These are phyloP conservation scores for Arctostaphylos glauca DNA, from an alignment of 148 eudicot species.

Conservation along the genomic window DNA sequence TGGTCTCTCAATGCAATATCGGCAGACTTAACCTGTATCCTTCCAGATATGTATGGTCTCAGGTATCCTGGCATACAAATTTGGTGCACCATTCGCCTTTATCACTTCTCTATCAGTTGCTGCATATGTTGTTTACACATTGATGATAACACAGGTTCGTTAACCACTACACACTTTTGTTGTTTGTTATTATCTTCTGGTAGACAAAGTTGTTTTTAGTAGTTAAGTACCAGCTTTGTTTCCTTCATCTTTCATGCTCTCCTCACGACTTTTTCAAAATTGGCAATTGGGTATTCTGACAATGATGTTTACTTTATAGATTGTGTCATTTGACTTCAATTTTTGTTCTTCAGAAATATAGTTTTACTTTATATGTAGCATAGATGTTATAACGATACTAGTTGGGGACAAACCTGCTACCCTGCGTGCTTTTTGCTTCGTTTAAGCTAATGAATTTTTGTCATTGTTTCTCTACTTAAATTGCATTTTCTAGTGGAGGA, in stretches of 20 bases:
- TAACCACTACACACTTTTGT: slow-evolving; percentile 4
- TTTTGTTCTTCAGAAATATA: neutral
- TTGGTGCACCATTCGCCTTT: slow-evolving; percentile 92
- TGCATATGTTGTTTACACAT: slow-evolving; percentile 77
- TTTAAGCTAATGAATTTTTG: neutral
- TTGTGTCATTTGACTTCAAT: neutral
- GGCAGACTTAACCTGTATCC: slow-evolving; percentile 48
- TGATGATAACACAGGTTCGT: slow-evolving; percentile 81
- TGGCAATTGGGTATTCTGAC: neutral
- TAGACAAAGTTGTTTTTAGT: neutral
- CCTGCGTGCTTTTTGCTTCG: neutral
- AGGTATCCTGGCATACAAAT: slow-evolving; percentile 94
- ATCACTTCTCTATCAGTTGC: slow-evolving; percentile 89
- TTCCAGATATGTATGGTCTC: slow-evolving; percentile 93
- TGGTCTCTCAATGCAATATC: slow-evolving; percentile 15
- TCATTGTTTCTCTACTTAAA: neutral
- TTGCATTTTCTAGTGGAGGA: slow-evolving; percentile 71
- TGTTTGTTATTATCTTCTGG: neutral
- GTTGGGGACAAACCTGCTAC: neutral
- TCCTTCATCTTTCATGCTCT: neutral
- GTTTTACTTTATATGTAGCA: neutral
- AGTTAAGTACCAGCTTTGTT: neutral
- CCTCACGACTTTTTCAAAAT: neutral
- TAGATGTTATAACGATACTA: neutral
- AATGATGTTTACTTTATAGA: neutral